Percentiles rank a stretch among this genome's conserved stretches.
Conservation (phyloP, 805 yeast species). For the Saturnispora serradocipensis region DNA sequence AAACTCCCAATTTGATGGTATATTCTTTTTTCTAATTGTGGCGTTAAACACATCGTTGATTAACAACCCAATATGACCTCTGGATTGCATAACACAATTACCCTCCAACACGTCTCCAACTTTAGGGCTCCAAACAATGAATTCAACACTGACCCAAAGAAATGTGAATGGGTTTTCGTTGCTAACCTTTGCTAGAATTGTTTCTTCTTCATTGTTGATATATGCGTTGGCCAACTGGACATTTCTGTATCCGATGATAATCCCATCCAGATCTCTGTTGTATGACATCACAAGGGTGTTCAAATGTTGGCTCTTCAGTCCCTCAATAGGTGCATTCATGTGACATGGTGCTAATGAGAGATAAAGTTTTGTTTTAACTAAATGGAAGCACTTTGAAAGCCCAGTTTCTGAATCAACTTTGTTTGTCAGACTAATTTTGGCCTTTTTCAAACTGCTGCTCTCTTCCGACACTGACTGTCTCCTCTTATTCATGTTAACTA, state of each 20-base stretch:
- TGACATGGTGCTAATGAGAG: constrained; percentile 85
- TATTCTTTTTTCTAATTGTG: constrained; percentile 71
- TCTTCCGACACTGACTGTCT: not conserved
- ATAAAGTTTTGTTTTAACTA: constrained; percentile 52
- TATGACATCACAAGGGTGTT: constrained; percentile 86
- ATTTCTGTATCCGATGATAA: constrained; percentile 71
- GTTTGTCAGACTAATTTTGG: constrained; percentile 8
- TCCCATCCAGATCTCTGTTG: constrained; percentile 64
- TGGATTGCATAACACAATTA: constrained; percentile 82
- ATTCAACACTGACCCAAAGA: constrained; percentile 75
- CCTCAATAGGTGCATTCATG: constrained; percentile 58
- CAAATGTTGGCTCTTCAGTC: constrained; percentile 78
- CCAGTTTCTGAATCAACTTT: constrained; percentile 28
- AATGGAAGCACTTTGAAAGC: constrained; percentile 60
- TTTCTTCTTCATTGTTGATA: constrained; percentile 22
- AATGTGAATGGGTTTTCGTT: constrained; percentile 83
- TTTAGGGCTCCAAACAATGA: constrained; percentile 84
- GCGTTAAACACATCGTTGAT: constrained; percentile 94
- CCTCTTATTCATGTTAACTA: not conserved
- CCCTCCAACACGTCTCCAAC: constrained; percentile 87
- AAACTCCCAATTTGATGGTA: constrained; percentile 83
- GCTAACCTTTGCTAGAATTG: constrained; percentile 55
- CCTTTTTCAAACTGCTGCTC: not conserved
- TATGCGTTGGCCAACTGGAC: constrained; percentile 42
- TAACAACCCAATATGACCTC: constrained; percentile 86